Evolutionary conservation across 169 alveolate genomes (phyloP).

Genomic region (Cryptosporidium bovis): DNA sequence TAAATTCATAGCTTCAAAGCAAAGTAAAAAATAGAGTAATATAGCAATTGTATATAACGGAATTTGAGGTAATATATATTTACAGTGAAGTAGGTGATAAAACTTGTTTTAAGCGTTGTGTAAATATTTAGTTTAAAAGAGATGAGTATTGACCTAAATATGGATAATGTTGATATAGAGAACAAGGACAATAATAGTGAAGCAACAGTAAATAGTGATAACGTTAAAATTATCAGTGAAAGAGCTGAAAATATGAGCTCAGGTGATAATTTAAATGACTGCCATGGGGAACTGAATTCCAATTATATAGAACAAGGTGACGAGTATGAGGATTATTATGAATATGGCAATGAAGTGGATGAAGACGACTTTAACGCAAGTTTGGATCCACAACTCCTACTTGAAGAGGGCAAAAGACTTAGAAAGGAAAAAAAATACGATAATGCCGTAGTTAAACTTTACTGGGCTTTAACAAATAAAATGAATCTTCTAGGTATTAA

Average conservation of each 20-base stretch:
- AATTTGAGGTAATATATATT: too few species aligned
- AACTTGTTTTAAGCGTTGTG: too few species aligned
- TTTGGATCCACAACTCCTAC: constrained; percentile 32
- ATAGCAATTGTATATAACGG: too few species aligned
- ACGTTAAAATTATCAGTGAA: not conserved
- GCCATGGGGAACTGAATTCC: not conserved
- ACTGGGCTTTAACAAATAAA: constrained; percentile 69
- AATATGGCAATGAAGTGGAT: constrained; percentile 3
- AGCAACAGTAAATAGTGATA: too few species aligned
- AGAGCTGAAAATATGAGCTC: not conserved
- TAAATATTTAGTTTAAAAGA: too few species aligned
- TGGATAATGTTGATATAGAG: too few species aligned
- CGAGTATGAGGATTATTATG: constrained; percentile 22
- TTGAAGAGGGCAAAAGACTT: constrained; percentile 56
- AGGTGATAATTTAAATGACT: not conserved
- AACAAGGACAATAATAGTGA: too few species aligned
- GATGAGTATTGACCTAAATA: too few species aligned
- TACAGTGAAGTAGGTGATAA: too few species aligned
- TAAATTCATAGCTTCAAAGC: too few species aligned
- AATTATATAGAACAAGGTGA: not conserved
- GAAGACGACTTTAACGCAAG: constrained; percentile 54
- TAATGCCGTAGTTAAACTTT: constrained; percentile 51
- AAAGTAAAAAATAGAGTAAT: too few species aligned
- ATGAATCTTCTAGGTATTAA: constrained; percentile 39
- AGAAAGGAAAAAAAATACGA: constrained; percentile 47